Conservation (phyloP, 2,329 filamentous ascomycete genomes). For the Fusarium nodosum region DNA sequence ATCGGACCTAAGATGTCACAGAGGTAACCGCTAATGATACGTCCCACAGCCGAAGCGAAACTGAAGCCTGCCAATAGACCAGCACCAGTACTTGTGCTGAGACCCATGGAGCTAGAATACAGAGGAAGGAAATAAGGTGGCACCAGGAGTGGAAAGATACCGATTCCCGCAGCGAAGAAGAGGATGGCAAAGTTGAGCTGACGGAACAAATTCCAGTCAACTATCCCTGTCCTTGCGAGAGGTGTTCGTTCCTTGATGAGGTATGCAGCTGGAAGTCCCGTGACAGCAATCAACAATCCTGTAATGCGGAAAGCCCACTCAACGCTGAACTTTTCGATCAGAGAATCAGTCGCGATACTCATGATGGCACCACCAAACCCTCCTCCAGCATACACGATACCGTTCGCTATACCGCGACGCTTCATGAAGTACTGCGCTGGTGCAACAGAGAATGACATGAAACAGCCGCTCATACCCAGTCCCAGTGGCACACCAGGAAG, state of each 20-base stretch:
- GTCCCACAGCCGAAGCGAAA: conserved; percentile 69
- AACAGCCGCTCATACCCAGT: conserved; percentile 51
- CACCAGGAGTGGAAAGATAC: conserved; percentile 71
- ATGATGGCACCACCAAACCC: conserved; percentile 69
- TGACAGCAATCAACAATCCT: conserved; percentile 65
- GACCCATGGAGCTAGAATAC: conserved; percentile 67
- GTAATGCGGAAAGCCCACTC: conserved; percentile 68
- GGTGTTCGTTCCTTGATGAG: conserved; percentile 63
- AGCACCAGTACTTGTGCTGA: conserved; percentile 66
- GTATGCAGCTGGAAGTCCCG: conserved; percentile 68
- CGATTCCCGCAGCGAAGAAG: conserved; percentile 67
- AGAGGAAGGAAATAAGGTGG: conserved; percentile 73
- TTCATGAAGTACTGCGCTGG: conserved; percentile 67
- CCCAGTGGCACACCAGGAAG: conserved; percentile 47
- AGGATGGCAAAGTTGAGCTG: conserved; percentile 65
- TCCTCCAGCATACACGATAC: conserved; percentile 66
- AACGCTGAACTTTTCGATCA: conserved; percentile 61
- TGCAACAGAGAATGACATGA: conserved; percentile 41
- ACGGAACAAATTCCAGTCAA: conserved; percentile 69
- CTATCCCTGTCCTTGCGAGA: conserved; percentile 47
- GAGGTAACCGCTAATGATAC: conserved; percentile 66
- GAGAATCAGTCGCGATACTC: conserved; percentile 62
- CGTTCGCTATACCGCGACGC: conserved; percentile 68
- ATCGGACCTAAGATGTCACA: conserved; percentile 68
- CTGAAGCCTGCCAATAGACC: conserved; percentile 73